Base-by-base conservation (phyloP, 108 stramenopile genomes). In the Pseudonitzschia pungens region DNA sequence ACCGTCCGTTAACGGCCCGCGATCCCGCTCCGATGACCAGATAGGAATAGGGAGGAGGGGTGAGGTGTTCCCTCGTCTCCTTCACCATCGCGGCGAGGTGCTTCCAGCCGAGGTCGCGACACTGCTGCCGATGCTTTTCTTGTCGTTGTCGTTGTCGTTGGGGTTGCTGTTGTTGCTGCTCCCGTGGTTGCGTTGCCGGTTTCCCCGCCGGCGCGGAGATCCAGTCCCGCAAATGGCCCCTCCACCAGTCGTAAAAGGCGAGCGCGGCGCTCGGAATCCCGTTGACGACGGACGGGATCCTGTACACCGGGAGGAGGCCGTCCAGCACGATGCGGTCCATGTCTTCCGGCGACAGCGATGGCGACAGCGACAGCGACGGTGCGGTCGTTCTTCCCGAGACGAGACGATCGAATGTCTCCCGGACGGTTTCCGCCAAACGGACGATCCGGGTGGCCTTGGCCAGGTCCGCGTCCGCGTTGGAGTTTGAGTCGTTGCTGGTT, bases 1-100 rank as follows among this genome's bases (percentile, higher is more conserved):
- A 93, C 20, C 42, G 21, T 11, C 92, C 92, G 78, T 93, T 91
- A 27, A 88, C 81, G 51, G 76, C 83, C 20, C 66, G 27, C 28
- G 62, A 62, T 12, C 92, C 92, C 14, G 89, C 92, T 2, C 82
- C 81, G 15, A 58, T 71, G 16, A 91, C 92, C 0, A 74, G 20
- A 56, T 69, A 89, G 14, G 72, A 43, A 22, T 55, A 50, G 2
- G 92, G 87, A 4, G 89, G 82, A 14, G 92, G 92, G 2, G 59
- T 22, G n/a, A 55, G 74, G 29, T 75, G 65, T 28, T 73, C 57
- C n/a, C 44, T 51, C 22, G 74, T 65, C 22, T 66, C 76, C 0
- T 68, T 70, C 27, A 89, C 81, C 40, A 93, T 57, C 48, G 80
- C 80, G 20, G 64, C 76, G 32, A 93, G 41, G 45, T 80, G 68